Evolutionary conservation across 2,329 filamentous ascomycete genomes (phyloP), one percentile per base, ranked within the genome.

Genomic region (Diaporthe sp.): DNA sequence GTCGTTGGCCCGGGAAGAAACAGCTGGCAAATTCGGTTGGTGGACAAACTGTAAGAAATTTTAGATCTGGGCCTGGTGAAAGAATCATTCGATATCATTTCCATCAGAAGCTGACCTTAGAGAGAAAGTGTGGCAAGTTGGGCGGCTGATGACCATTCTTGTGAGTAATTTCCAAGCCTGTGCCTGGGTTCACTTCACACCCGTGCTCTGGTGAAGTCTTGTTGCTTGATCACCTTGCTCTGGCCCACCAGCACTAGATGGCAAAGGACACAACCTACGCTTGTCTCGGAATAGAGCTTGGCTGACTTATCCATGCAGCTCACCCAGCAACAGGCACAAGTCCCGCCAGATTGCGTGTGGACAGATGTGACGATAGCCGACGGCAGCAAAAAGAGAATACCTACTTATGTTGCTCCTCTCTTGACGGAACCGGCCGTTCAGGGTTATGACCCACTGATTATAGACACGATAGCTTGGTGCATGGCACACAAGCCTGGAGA

Each of bases 401-500:
- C n/a, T 15, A 71, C 68, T 17, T 71, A 71, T 35, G 54, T 55
- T 8, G 57, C 38, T 15, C 40, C 55, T n/a, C 38, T 71, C 17
- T 5, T 60, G 30, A 7, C n/a, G 10, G 30, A 71, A 10, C 7
- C 9, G 3, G 40, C 12, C 38, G n/a, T 47, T 22, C 3, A 38
- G 17, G 55, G 25, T n/a, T 71, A 71, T 28, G 68, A 71, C 35
- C 33, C 38, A 22, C 19, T 30, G 7, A 33, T 71, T 17, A 13
- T 40, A 3, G n/a, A 55, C 17, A 71, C 68, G 5, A 28, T 71
- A 17, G 38, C 54, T 3, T 60, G 68, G 68, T 71, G 68, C 45
- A 50, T 71, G 54, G 68, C 68, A 10, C 68, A 71, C n/a, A 19
- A 28, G 2, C 68, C 68, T 2, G 38, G 54, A 12, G 68, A 71